phyloP scores from a whole-genome alignment of 2,329 filamentous ascomycete genomes.

The Huntiella moniliformis region DNA sequence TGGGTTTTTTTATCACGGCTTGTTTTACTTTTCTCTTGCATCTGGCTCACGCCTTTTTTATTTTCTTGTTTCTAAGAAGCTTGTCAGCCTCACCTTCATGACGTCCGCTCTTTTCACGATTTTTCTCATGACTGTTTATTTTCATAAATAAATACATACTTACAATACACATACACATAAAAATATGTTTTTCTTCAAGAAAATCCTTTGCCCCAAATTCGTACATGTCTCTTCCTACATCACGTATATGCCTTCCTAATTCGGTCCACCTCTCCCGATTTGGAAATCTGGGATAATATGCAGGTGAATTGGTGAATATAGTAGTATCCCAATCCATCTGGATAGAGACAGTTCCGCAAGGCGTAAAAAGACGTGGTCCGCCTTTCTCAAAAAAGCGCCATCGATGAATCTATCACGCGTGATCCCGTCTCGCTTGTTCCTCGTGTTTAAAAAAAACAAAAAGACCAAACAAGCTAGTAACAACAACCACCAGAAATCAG shows the following conservation, averaged over 20 bases:
- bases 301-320: too few species aligned
- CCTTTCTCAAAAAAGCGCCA: too few species aligned
- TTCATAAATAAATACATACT: background rate
- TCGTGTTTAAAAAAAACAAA: too few species aligned
- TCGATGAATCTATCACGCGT: too few species aligned
- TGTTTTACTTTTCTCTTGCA: background rate
- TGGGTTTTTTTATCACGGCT: background rate
- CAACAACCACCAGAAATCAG: too few species aligned
- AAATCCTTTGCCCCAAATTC: background rate
- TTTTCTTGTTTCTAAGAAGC: background rate
- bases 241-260: background rate
- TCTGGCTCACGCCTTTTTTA: constrained; percentile 1
- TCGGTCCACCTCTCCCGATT: background rate
- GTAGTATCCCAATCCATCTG: too few species aligned
- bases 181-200: background rate
- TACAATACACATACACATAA: background rate
- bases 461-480: too few species aligned
- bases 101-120: constrained; percentile 10
- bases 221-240: background rate
- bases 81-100: background rate
- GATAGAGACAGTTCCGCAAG: too few species aligned
- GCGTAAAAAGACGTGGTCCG: too few species aligned
- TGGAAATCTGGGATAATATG: too few species aligned
- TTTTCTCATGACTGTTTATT: background rate
- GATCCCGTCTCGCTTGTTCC: too few species aligned